Evolutionary conservation across 331 rosid genomes (phyloP).

Genomic region (Rosa hybrid): DNA sequence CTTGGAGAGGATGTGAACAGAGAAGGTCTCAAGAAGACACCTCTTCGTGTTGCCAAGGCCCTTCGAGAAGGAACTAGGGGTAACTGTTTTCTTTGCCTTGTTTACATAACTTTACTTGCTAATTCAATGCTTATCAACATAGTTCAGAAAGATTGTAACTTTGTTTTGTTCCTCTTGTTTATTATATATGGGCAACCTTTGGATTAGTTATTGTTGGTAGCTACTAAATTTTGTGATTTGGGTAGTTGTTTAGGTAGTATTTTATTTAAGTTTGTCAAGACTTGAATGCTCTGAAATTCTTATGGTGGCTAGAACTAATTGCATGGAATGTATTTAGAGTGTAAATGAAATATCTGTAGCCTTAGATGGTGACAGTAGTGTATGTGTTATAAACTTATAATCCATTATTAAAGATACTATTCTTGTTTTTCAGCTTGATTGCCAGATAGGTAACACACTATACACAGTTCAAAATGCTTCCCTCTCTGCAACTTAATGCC

Average conservation of each 20-base stretch:
- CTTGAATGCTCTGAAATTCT: neutral
- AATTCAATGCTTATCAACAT: neutral
- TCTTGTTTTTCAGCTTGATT: neutral
- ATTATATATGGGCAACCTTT: neutral
- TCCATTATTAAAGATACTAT: neutral
- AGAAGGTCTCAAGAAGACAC: constrained; percentile 85
- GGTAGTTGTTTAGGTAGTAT: neutral
- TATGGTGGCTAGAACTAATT: neutral
- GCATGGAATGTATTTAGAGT: neutral
- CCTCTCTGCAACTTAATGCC: neutral
- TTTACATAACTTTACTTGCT: neutral
- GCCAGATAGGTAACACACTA: neutral
- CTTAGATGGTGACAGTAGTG: constrained; percentile 11
- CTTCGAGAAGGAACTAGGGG: constrained; percentile 95
- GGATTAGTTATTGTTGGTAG: neutral
- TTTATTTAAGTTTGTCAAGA: neutral
- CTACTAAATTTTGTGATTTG: neutral
- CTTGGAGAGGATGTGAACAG: constrained; percentile 81
- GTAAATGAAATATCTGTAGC: neutral
- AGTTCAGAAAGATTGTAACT: neutral
- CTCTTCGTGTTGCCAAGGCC: constrained; percentile 93
- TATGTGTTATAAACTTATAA: neutral
- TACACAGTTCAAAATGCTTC: neutral
- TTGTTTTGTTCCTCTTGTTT: neutral
- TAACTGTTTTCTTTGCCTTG: constrained; percentile 17